Evolutionary conservation across 73 alveolate species (phyloP).

Genomic region (Uronychia setigera): DNA sequence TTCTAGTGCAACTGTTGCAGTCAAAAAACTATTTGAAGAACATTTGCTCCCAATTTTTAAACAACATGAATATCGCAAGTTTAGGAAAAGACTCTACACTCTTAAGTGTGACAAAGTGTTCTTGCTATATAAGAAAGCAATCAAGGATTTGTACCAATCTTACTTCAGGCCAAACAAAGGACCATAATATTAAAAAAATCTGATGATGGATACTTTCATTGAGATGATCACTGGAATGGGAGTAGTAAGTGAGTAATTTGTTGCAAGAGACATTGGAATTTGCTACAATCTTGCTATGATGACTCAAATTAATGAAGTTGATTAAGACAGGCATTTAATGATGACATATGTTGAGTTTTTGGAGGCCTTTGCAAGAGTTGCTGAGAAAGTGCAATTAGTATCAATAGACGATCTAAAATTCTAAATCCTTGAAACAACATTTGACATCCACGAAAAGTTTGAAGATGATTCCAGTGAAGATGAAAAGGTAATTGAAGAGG

Average conservation of each 20-base stretch:
- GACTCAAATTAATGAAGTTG: constrained; percentile 46
- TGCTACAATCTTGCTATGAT: constrained; percentile 46
- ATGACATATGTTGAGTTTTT: constrained; percentile 51
- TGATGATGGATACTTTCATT: constrained; percentile 63
- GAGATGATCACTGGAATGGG: constrained; percentile 45
- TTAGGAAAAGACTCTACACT: constrained; percentile 59
- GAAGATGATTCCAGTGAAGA: background rate
- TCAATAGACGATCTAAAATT: background rate
- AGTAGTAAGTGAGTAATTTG: constrained; percentile 50
- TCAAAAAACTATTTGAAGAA: constrained; percentile 38
- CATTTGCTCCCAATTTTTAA: constrained; percentile 28
- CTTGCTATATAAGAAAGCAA: constrained; percentile 47
- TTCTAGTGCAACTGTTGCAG: constrained; percentile 49
- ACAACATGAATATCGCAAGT: constrained; percentile 34
- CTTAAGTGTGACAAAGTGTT: constrained; percentile 64
- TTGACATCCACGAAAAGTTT: background rate
- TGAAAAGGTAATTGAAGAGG: too few relatives aligned
- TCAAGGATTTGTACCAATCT: constrained; percentile 46
- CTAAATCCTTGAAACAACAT: background rate
- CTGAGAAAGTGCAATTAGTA: constrained; percentile 30
- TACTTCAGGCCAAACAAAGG: constrained; percentile 41
- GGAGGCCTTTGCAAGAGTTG: constrained; percentile 61
- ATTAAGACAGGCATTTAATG: constrained; percentile 38
- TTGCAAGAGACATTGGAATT: constrained; percentile 46
- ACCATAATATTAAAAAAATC: background rate